Evolutionary conservation across 306 rosid species (phyloP), one percentile per base, ranked within the genome.

Genomic region (Quercus variabilis): DNA sequence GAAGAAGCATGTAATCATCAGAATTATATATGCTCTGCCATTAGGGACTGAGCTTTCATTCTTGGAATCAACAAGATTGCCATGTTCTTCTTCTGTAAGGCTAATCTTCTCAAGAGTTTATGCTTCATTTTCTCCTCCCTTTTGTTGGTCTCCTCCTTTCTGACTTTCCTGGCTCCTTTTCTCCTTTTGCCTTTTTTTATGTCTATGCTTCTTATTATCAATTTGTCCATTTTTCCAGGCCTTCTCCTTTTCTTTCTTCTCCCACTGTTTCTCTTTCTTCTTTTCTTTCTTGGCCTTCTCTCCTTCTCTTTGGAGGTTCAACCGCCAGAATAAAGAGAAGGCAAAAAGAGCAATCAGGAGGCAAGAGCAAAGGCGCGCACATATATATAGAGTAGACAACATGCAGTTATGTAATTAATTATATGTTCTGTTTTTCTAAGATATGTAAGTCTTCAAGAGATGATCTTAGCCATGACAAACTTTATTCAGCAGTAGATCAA

Each of bases 1-100:
- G 82, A 83, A 79, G 83, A 70, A 74, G 41, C 54, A n/a, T 7
- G 59, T 80, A 83, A 83, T 83, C 83, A 79, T 83, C 81, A 12
- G 63, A 52, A 63, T 69, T 75, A 7, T 70, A 83, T 41, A 41
- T 41, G 46, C 46, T 64, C 41, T 57, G 71, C 74, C 60, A 60
- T 79, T 77, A 3, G 69, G 62, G 25, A 60, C 21, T 18, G 49
- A 49, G 59, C 63, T 41, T 21, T 82, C 65, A 65, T 83, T 78
- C 41, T 83, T 79, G 71, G 86, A 78, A 58, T 76, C 82, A 68
- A 68, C 83, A 0, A 79, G 80, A 8, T 68, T 79, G 56, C 74
- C 83, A 1, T 80, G 75, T 68, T 74, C 83, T 68, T 74, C 83
- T 74, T 83, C 86, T 2, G 86, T 83, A 18, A 83, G 58, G 68